These are phyloP conservation scores for Bertia moriformis DNA, from an alignment of 2,329 filamentous ascomycete species.

Conservation along the genomic window DNA sequence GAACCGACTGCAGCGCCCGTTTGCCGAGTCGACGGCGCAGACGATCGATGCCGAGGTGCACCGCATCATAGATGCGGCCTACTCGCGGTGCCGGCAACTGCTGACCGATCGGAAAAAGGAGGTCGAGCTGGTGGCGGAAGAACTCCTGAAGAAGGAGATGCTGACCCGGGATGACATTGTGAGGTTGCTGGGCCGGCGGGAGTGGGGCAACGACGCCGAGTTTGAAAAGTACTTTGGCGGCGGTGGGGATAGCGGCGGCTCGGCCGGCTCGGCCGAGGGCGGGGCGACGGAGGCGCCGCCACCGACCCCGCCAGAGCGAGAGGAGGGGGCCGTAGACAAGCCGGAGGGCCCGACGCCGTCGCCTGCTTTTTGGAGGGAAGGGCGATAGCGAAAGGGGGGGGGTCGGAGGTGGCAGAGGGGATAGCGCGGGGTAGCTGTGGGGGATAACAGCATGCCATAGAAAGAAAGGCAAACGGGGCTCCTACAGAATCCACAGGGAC, in stretches of 20 bases:
- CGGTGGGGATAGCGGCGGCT: no score
- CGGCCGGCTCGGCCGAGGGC: no score
- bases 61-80: slow-evolving; percentile 80
- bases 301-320: neutral
- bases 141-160: slow-evolving; percentile 82
- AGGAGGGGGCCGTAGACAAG: neutral
- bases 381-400: no score
- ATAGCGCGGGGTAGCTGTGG: no score
- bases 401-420: no score
- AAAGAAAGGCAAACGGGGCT: no score
- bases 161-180: slow-evolving; percentile 85
- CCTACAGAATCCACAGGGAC: no score
- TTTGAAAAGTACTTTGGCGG: slow-evolving; percentile 88
- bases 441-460: no score
- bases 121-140: slow-evolving; percentile 79
- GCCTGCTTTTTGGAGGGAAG: no score
- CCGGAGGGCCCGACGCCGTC: neutral
- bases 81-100: slow-evolving; percentile 75
- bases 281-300: slow-evolving; percentile 19
- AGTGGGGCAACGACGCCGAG: slow-evolving; percentile 73
- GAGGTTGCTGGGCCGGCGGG: slow-evolving; percentile 67
- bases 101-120: slow-evolving; percentile 76
- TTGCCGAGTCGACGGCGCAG: slow-evolving; percentile 84
- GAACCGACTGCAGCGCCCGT: slow-evolving; percentile 80
- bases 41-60: slow-evolving; percentile 85